A percentile compares a stretch with the other conserved stretches of the same genome.
Conservation (phyloP, 2,329 filamentous ascomycete genomes). For the Fusarium sp. region DNA sequence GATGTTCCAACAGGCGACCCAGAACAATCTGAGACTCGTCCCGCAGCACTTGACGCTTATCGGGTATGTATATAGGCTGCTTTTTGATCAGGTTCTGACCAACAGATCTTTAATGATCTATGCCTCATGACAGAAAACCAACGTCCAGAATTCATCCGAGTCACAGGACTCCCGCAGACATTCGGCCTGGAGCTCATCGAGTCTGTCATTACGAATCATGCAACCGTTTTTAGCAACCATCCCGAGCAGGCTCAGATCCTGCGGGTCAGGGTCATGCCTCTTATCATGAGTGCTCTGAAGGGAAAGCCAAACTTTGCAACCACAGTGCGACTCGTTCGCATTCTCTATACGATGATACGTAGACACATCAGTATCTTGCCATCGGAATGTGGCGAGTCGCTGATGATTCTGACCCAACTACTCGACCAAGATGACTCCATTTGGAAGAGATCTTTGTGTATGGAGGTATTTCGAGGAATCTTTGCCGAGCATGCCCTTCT, state of each 20-base stretch:
- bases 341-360: conserved; percentile 84
- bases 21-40: conserved; percentile 73
- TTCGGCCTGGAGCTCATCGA: conserved; percentile 94
- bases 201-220: conserved; percentile 87
- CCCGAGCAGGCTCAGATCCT: conserved; percentile 85
- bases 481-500: conserved; percentile 85
- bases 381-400: conserved; percentile 83
- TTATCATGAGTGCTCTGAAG: conserved; percentile 81
- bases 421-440: conserved; percentile 85
- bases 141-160: conserved; percentile 83
- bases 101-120: conserved; percentile 87
- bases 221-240: conserved; percentile 81
- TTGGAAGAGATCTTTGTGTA: conserved; percentile 91
- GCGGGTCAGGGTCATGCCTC: conserved; percentile 82
- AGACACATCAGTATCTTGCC: conserved; percentile 81
- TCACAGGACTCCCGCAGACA: conserved; percentile 81
- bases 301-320: conserved; percentile 84
- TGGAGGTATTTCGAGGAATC: conserved; percentile 90
- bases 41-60: conserved; percentile 88
- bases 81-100: conserved; percentile 19
- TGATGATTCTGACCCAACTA: conserved; percentile 85
- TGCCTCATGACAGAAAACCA: conserved; percentile 89
- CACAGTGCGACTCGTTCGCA: conserved; percentile 83
- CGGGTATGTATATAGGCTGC: conserved; percentile 59
- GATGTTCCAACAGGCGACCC: conserved; percentile 71